Base-by-base conservation (phyloP, 371 early-diverging fungal species). In the Pancytospora epiphaga region DNA sequence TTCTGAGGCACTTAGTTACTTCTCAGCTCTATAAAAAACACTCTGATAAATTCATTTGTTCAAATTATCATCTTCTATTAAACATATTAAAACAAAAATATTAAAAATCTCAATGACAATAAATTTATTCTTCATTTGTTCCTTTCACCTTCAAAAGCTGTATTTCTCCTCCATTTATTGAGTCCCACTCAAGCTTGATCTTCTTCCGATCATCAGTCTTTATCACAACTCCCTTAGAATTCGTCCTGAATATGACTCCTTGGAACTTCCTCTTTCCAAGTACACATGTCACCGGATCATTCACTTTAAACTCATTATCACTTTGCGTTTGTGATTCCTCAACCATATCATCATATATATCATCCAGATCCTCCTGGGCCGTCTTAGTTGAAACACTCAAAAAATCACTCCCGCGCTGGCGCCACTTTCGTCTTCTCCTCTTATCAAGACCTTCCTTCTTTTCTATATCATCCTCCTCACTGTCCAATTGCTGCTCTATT, bases 171-270 rank as follows among this genome's bases (percentile, higher is more conserved):
- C 29, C 30, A 33, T 39, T 30, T 4, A 60, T 43, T 9, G 4
- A 4, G 4, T 60, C 60, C 60, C 60, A 60, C 6, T 6, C 6
- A 37, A 60, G 37, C 30, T 60, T 60, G 9, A 60, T 60, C 60
- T 60, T 60, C 37, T 37, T 60, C 40, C 60, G 6, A 30, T 60
- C 60, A 12, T 37, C 9, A 4, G 60, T 60, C 38, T 60, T 60
- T 34, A 60, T 37, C 6, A 43, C 47, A 9, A 60, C 29, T 9
- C 47, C 60, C 37, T 37, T 60, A 9, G 6, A 22, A 30, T 60
- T 60, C 9, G 29, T 30, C 9, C 9, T 6, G 29, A 60, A 25
- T 12, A 60, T 43, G 18, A 29, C 29, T 18, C 60, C 60, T 18
- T 43, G 4, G 38, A 9, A 60, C 60, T 60, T 60, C n/a, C 29